Base-by-base conservation (phyloP, 2,329 filamentous ascomycete species). In the Capronia americana region DNA sequence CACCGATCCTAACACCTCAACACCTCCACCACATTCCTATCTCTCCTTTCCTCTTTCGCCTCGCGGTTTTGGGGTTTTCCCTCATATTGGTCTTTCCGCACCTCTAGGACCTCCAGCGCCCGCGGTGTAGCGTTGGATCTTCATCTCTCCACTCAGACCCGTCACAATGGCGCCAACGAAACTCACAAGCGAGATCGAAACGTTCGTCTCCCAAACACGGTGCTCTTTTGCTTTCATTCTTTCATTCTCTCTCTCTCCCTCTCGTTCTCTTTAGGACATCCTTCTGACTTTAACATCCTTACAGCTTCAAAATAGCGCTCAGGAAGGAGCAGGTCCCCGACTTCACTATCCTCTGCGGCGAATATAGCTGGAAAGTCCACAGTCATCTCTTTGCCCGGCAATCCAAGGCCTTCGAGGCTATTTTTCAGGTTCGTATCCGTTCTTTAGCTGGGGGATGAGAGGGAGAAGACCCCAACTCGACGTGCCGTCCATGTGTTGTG, bases 331-430 rank as follows among this genome's bases (percentile, higher is more conserved):
- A 46, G 6, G 44, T 55, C n/a, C 64, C 64, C 2, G 60, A 63
- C 38, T 63, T 66, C 46, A 63, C 55, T 3, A 56, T 66, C 34
- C 26, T 24, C 17, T 50, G 62, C 50, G 60, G 60, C 23, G 32
- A 62, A 4, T 66, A 58, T 34, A 58, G 60, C 14, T 66, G 64
- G 64, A 63, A 53, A 56, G 56, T 63, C 12, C 64, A 66, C 41
- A 34, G 53, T 38, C 54, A 48, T 11, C 28, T 58, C 14, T 50
- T 66, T 23, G 28, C 26, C 20, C 1, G 28, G 53, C 24, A 34
- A 3, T 55, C 53, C 7, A 34, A 23, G 17, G 54, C 61, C 54
- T 66, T 66, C 17, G 17, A 55, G 53, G 53, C 53, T 20, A 30
- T 55, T 14, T 30, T 55, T 17, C 23, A 55, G 53, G 53, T 55